These are phyloP conservation scores for Ceriops tagal DNA, from an alignment of 345 rosid species.

Conservation along the genomic window DNA sequence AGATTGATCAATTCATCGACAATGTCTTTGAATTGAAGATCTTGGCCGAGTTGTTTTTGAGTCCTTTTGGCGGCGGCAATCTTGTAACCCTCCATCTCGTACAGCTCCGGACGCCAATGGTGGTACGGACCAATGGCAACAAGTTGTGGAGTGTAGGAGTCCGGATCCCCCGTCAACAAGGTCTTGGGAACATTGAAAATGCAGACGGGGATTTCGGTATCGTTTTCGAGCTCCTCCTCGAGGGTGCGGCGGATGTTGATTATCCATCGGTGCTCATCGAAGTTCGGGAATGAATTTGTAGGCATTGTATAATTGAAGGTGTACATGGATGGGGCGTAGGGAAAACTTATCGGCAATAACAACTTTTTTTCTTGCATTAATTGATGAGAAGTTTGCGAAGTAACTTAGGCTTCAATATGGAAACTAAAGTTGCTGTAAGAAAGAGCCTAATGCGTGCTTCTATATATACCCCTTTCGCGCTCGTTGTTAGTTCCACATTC, in stretches of 20 bases:
- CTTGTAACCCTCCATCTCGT: conserved; percentile 69
- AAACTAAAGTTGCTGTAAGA: no score
- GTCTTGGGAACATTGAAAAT: conserved; percentile 68
- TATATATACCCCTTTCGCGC: no score
- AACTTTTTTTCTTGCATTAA: conserved; percentile 1
- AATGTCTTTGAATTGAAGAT: conserved; percentile 38
- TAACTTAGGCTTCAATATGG: no score
- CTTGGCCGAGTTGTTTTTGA: conserved; percentile 31
- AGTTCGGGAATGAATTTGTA: conserved; percentile 25
- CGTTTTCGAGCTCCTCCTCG: conserved; percentile 53
- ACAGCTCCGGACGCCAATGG: conserved; percentile 57
- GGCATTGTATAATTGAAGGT: conserved; percentile 14
- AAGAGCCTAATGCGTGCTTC: no score
- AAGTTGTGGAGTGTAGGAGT: conserved; percentile 61
- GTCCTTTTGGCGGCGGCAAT: conserved; percentile 48
- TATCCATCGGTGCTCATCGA: conserved; percentile 66
- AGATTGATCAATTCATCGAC: conserved; percentile 42
- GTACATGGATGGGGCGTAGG: neutral
- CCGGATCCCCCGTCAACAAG: conserved; percentile 42
- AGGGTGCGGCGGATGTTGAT: conserved; percentile 47
- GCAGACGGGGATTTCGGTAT: conserved; percentile 37
- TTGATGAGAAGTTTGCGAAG: neutral
- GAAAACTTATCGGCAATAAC: neutral
- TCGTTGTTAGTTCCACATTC: no score
- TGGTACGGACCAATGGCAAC: conserved; percentile 84